Conservation (phyloP, 139 green algal genomes). For the Zygnema cylindricum region DNA sequence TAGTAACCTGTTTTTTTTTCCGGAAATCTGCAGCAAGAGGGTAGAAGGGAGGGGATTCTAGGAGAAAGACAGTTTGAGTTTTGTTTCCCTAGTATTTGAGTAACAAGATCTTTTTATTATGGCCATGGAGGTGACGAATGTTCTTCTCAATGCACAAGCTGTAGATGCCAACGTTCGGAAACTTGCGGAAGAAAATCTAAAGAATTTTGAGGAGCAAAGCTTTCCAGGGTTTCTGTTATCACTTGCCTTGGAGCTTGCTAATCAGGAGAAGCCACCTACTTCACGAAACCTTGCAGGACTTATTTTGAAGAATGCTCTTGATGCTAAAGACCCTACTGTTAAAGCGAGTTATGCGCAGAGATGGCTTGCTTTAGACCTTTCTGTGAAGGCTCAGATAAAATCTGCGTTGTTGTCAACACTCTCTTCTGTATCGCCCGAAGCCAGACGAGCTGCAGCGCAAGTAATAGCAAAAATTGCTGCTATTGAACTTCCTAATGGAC, state of each 20-base stretch:
- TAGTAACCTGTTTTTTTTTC: no score
- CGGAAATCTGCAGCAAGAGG: no score
- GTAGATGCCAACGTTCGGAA: constrained; percentile 74
- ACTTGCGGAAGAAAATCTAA: constrained; percentile 82
- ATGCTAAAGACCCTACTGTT: constrained; percentile 79
- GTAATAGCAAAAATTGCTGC: constrained; percentile 92
- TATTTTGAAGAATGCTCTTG: constrained; percentile 94
- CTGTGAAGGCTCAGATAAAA: constrained; percentile 80
- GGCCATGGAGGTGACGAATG: constrained; percentile 59
- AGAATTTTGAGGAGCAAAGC: constrained; percentile 79
- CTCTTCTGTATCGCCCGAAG: constrained; percentile 66
- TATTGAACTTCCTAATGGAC: constrained; percentile 84
- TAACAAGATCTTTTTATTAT: background rate
- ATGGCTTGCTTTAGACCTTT: constrained; percentile 77
- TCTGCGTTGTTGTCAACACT: constrained; percentile 79
- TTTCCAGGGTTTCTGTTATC: constrained; percentile 77
- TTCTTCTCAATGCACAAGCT: constrained; percentile 72
- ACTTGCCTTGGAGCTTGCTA: constrained; percentile 81
- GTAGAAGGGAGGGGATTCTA: background rate
- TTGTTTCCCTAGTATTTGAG: background rate
- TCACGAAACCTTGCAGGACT: constrained; percentile 85
- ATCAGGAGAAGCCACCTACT: constrained; percentile 75
- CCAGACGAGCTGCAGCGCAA: constrained; percentile 65
- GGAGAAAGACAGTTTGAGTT: no score
- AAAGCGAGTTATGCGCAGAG: constrained; percentile 74